Conservation (phyloP, 495 filamentous ascomycete genomes). For the Penicillium canescens region DNA sequence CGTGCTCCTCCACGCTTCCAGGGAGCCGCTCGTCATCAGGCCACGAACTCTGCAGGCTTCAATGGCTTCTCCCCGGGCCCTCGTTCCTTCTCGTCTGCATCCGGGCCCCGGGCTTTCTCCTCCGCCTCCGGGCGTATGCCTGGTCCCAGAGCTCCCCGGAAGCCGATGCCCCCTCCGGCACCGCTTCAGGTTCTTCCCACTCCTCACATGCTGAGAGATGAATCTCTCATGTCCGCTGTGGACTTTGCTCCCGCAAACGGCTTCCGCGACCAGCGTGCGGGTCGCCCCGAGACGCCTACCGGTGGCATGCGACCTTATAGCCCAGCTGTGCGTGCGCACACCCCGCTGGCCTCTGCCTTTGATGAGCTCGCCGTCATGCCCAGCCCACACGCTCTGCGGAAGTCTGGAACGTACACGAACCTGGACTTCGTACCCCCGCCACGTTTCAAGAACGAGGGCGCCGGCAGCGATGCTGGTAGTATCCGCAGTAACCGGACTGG, state of each 20-base stretch:
- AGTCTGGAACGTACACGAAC: conserved; percentile 83
- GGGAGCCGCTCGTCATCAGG: conserved; percentile 46
- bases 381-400: conserved; percentile 87
- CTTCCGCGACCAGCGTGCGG: conserved; percentile 65
- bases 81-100: conserved; percentile 71
- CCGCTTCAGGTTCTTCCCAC: conserved; percentile 78
- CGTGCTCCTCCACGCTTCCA: conserved; percentile 73
- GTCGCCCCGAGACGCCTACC: conserved; percentile 77
- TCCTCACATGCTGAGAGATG: conserved; percentile 82
- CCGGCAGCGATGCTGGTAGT: conserved; percentile 80
- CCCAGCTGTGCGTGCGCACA: conserved; percentile 66
- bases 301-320: conserved; percentile 76
- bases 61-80: conserved; percentile 48
- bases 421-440: conserved; percentile 95
- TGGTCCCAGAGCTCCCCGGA: conserved; percentile 50
- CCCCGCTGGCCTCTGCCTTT: conserved; percentile 76
- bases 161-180: conserved; percentile 69
- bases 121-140: conserved; percentile 63
- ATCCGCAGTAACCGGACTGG: conserved; percentile 84
- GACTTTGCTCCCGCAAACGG: conserved; percentile 85
- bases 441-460: conserved; percentile 73
- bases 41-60: conserved; percentile 48
- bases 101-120: conserved; percentile 65
- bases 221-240: conserved; percentile 70
- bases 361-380: conserved; percentile 85